Evolutionary conservation across 257 asterid species (phyloP), one percentile per base, ranked within the genome.

Genomic region (Ballota nigra): DNA sequence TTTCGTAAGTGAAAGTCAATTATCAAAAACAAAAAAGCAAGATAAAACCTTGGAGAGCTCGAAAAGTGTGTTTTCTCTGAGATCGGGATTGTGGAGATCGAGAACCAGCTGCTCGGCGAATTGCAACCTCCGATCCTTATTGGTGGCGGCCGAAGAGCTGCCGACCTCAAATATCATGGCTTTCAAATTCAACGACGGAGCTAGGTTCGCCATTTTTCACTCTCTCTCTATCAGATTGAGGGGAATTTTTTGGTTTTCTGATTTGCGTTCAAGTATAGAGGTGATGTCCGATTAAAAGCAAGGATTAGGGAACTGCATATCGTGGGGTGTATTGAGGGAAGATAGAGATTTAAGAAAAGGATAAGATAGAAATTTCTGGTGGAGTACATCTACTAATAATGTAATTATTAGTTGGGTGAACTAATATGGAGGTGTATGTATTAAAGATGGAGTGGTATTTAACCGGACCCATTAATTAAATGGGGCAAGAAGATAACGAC

Each of bases 21-120:
- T 26, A 36, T 8, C 18, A 18, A 71, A 1, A 5, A 40, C 6
- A 16, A 28, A 5, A 33, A 77, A 43, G 19, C 6, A 47, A 31
- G 6, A 28, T 4, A 33, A 62, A 75, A 92, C 97, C 97, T 90
- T 92, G 66, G 98, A 88, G 31, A 92, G 95, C 66, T 92, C 98
- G 38, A 88, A 95, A 31, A 92, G 96, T 13, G 98, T 97, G 59
- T 86, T 88, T 69, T 88, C 98, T 34, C 98, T 87, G 70, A 92
- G 96, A 71, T 90, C 98, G 49, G 97, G 96, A 73, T 80, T 83
- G 86, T 90, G 87, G 36, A 92, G 96, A 70, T 92, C 96, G 71
- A 90, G 95, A 40, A 92, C 95, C 65, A 90, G 83, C 85, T 88
- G 95, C 90, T 92, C 97, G 0, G 92, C 89, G 22, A 95, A 83